Conservation (phyloP, 108 stramenopile species). For the Bacterosira constricta region DNA sequence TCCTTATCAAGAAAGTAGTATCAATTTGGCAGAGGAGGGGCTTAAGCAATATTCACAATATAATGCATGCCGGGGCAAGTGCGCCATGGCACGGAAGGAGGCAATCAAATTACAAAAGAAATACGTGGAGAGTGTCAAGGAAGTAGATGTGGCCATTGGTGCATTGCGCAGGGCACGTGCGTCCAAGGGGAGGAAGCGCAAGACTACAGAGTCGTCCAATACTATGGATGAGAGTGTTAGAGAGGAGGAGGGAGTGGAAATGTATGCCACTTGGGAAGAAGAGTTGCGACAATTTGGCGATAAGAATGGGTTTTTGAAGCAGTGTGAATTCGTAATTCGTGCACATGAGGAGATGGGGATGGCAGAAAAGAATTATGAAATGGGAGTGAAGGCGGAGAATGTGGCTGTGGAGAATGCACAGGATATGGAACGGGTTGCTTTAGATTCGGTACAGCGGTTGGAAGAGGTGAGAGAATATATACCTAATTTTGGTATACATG, state of each 20-base stretch:
- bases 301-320: conserved; percentile 13
- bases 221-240: background rate
- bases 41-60: conserved; percentile 22
- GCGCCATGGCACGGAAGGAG: conserved; percentile 30
- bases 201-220: background rate
- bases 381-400: conserved; percentile 56
- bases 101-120: conserved; percentile 26
- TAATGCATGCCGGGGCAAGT: conserved; percentile 5
- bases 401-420: conserved; percentile 40
- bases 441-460: conserved; percentile 56
- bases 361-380: conserved; percentile 42
- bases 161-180: conserved; percentile 9
- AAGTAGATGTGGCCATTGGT: conserved; percentile 39
- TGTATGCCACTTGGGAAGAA: conserved; percentile 31
- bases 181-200: background rate
- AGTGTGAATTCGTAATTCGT: conserved; percentile 26
- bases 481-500: background rate
- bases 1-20: conserved; percentile 17
- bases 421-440: conserved; percentile 53
- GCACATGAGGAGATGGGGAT: conserved; percentile 42
- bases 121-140: conserved; percentile 21
- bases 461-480: conserved; percentile 32
- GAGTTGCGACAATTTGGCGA: conserved; percentile 25
- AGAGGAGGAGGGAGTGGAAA: background rate
- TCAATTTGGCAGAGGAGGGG: conserved; percentile 1